Evolutionary conservation across 2,329 filamentous ascomycete species (phyloP).

Genomic region (Colletotrichum somersetense): DNA sequence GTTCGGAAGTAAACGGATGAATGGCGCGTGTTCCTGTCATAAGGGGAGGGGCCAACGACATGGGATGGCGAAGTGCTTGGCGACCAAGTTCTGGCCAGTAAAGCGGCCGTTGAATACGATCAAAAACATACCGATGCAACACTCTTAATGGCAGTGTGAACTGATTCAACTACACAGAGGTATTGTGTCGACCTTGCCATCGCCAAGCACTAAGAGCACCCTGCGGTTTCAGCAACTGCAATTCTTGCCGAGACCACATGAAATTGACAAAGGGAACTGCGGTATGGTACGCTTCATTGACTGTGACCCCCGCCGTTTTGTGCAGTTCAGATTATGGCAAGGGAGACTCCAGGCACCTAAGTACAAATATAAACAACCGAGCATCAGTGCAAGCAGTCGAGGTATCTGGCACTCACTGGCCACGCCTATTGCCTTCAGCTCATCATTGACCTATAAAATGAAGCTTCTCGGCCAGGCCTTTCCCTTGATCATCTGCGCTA

Average conservation of each 20-base stretch:
- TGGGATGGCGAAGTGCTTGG: background rate
- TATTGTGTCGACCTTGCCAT: background rate
- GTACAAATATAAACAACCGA: background rate
- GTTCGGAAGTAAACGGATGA: no score
- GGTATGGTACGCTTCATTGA: no score
- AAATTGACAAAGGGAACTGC: background rate
- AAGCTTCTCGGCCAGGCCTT: slow-evolving; percentile 2
- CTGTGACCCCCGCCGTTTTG: background rate
- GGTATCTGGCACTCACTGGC: background rate
- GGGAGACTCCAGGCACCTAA: background rate
- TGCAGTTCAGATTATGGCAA: background rate
- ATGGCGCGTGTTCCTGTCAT: no score
- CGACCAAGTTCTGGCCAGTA: background rate
- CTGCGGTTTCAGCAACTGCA: background rate
- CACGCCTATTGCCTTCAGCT: background rate
- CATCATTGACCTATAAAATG: background rate
- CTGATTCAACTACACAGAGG: background rate
- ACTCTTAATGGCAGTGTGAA: background rate
- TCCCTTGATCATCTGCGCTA: slow-evolving; percentile 59
- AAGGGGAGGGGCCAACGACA: background rate
- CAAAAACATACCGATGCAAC: background rate
- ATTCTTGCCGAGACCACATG: background rate
- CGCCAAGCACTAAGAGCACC: background rate
- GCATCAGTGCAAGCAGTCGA: no score
- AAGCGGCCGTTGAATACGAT: background rate